phyloP scores from a whole-genome alignment of 2,329 filamentous ascomycete species.

The Fusarium concolor region DNA sequence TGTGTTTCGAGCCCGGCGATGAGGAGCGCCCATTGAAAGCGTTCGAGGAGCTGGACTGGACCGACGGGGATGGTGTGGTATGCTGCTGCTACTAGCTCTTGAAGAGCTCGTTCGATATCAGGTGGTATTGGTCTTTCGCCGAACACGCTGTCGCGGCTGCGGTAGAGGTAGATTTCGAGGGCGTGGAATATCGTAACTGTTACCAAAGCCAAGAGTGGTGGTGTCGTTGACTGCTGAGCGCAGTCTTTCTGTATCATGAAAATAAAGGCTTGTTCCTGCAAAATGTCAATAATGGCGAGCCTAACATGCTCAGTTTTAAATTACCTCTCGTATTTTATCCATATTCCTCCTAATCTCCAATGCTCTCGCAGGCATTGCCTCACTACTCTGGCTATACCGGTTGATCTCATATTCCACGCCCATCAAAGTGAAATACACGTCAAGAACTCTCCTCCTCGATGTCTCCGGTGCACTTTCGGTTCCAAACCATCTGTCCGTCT shows the following conservation, averaged over 20 bases:
- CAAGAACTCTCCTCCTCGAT: neutral
- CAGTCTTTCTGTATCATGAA: neutral
- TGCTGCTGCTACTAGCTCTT: constrained; percentile 2
- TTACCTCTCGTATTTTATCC: constrained; percentile 9
- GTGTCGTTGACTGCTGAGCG: neutral
- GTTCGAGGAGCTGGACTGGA: constrained; percentile 10
- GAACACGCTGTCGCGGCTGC: neutral
- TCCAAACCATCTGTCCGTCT: neutral
- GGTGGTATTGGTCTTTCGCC: neutral
- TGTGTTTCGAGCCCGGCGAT: constrained; percentile 36
- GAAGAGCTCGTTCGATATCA: neutral
- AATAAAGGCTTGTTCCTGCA: constrained; percentile 6
- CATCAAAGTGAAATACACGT: constrained; percentile 10
- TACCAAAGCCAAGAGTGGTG: constrained; percentile 10
- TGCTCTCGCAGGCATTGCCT: neutral
- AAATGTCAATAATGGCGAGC: rapidly evolving
- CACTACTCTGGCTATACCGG: constrained; percentile 1
- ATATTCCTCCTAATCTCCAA: constrained; percentile 2
- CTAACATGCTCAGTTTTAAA: rapidly evolving
- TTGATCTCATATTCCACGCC: constrained; percentile 18
- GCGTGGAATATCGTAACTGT: constrained; percentile 4
- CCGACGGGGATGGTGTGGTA: constrained; percentile 5
- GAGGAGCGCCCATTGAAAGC: constrained; percentile 20
- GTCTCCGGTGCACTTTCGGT: neutral
- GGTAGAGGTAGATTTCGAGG: neutral